These are phyloP conservation scores for Phytophthora hybrid DNA, from an alignment of 352 stramenopile species.

Conservation along the genomic window DNA sequence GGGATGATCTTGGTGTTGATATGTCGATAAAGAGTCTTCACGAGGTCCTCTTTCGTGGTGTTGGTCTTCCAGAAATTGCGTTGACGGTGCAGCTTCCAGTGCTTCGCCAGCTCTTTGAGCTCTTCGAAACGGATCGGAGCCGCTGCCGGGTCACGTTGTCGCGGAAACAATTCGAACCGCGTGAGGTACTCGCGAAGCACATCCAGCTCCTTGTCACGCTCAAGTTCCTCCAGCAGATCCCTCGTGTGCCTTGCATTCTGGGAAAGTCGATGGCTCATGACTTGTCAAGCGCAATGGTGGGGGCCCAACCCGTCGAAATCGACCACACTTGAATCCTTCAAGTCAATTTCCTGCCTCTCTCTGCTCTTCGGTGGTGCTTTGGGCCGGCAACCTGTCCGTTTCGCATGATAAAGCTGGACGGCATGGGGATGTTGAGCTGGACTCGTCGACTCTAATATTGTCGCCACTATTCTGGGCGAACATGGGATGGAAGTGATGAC, in stretches of 20 bases:
- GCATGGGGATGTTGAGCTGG: background rate
- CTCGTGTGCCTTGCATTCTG: constrained; percentile 85
- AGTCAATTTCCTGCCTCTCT: background rate
- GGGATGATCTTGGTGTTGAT: constrained; percentile 91
- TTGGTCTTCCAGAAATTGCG: constrained; percentile 93
- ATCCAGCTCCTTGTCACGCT: constrained; percentile 89
- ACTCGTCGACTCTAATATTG: constrained; percentile 32
- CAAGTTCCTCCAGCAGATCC: constrained; percentile 85
- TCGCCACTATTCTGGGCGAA: constrained; percentile 30
- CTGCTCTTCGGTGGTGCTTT: background rate
- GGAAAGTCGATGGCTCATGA: constrained; percentile 85
- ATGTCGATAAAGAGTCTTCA: constrained; percentile 84
- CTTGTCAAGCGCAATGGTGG: background rate
- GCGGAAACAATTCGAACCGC: constrained; percentile 81
- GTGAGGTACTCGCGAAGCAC: constrained; percentile 86
- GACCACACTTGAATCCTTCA: constrained; percentile 3
- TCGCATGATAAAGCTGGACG: constrained; percentile 16
- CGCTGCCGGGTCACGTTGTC: constrained; percentile 72
- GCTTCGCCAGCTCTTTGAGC: constrained; percentile 91
- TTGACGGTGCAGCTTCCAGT: constrained; percentile 91
- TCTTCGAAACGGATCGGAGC: constrained; percentile 91
- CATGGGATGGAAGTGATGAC: constrained; percentile 22
- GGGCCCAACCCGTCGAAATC: background rate
- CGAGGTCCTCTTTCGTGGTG: constrained; percentile 89
- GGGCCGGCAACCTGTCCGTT: constrained; percentile 28